A percentile compares a stretch with the other conserved stretches of the same genome.
These are phyloP conservation scores for Crucihimalaya himalaica DNA, from an alignment of 345 rosid species.

Conservation along the genomic window DNA sequence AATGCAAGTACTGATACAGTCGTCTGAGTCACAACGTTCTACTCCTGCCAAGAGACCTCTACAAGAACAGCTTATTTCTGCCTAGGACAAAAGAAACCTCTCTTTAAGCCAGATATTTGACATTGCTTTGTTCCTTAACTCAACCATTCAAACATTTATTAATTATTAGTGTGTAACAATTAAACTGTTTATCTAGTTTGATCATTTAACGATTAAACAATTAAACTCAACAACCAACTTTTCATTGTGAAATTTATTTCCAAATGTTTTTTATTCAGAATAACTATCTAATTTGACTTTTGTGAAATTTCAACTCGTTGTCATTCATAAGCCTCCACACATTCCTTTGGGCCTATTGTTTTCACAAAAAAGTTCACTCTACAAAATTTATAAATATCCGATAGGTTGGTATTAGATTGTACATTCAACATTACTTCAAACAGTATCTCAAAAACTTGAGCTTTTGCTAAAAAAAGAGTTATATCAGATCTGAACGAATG, in stretches of 20 bases:
- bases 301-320: neutral
- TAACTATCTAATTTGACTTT: neutral
- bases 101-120: neutral
- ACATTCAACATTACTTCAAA: neutral
- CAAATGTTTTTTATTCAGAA: neutral
- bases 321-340: neutral
- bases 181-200: neutral
- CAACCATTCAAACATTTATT: neutral
- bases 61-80: constrained; percentile 43
- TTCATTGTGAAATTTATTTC: neutral
- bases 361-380: neutral
- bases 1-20: constrained; percentile 68
- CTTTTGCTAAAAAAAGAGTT: neutral
- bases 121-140: neutral
- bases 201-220: too few species aligned
- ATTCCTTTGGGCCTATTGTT: neutral
- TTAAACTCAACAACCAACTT: neutral
- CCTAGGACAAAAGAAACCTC: constrained; percentile 15
- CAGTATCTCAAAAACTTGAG: neutral
- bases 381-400: neutral
- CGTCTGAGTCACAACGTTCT: constrained; percentile 63
- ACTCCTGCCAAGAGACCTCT: constrained; percentile 42
- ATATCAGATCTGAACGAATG: too few species aligned
- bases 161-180: neutral
- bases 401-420: neutral